Percentiles rank a stretch among this genome's conserved stretches.
Evolutionary conservation across 2,329 filamentous ascomycete species (phyloP).

Genomic region (Diaporthe velutina): DNA sequence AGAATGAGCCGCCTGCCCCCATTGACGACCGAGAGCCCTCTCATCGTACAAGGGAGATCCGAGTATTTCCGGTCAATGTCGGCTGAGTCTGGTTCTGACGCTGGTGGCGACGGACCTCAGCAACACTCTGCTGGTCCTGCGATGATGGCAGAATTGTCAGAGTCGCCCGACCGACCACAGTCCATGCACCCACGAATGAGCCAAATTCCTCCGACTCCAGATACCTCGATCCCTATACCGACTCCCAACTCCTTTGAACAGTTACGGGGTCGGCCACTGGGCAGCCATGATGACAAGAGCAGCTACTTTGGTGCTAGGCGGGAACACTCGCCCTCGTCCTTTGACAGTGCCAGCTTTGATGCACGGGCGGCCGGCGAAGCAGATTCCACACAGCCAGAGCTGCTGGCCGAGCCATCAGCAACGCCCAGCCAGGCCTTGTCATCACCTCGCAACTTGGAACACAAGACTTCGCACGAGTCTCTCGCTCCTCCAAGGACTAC

Average conservation of each 20-base stretch:
- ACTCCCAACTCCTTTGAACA: constrained; percentile 55
- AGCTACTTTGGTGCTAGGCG: constrained; percentile 66
- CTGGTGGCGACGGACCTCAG: constrained; percentile 52
- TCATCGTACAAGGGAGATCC: constrained; percentile 80
- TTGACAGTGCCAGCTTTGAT: constrained; percentile 53
- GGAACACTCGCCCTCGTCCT: constrained; percentile 69
- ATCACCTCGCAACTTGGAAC: constrained; percentile 59
- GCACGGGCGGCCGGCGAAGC: constrained; percentile 33
- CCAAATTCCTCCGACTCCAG: constrained; percentile 66
- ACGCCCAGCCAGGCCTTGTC: constrained; percentile 49
- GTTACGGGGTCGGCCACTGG: constrained; percentile 56
- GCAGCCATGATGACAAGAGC: constrained; percentile 54
- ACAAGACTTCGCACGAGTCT: constrained; percentile 64
- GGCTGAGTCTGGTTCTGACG: constrained; percentile 68
- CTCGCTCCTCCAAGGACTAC: constrained; percentile 34
- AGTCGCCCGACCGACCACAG: constrained; percentile 70
- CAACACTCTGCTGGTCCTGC: constrained; percentile 59
- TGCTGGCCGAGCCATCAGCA: constrained; percentile 52
- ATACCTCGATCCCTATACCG: constrained; percentile 60
- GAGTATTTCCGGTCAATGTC: constrained; percentile 86
- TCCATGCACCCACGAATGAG: constrained; percentile 85
- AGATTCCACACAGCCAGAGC: constrained; percentile 47
- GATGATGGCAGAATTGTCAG: constrained; percentile 68
- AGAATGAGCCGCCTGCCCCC: constrained; percentile 89
- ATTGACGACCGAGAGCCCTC: constrained; percentile 83